Conservation (phyloP, 129 eudicot genomes). For the Smallanthus sonchifolius region DNA sequence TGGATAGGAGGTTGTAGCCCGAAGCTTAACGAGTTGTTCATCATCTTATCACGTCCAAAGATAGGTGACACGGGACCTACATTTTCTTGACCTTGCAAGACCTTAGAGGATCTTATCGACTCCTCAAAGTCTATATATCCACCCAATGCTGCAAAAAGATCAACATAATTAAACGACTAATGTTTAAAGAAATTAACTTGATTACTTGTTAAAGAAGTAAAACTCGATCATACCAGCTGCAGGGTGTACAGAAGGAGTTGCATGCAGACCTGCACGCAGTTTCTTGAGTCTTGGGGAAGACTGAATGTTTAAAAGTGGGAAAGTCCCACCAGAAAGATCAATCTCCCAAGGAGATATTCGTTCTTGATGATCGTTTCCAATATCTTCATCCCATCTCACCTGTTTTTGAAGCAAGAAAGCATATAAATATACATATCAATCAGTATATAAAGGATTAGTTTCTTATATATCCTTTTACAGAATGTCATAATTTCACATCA, state of each 20-base stretch:
- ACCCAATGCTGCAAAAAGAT: conserved; percentile 50
- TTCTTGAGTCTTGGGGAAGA: conserved; percentile 78
- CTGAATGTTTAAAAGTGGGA: conserved; percentile 66
- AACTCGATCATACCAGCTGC: conserved; percentile 34
- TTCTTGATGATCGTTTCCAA: conserved; percentile 58
- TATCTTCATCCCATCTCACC: conserved; percentile 97
- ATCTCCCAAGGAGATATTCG: conserved; percentile 95
- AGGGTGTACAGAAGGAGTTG: conserved; percentile 50
- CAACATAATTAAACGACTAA: neutral
- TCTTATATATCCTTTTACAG: neutral
- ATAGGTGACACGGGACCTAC: conserved; percentile 64
- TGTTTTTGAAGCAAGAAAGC: conserved; percentile 28
- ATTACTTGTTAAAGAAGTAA: neutral
- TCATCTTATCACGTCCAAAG: conserved; percentile 49
- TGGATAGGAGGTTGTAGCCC: conserved; percentile 47
- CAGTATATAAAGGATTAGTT: neutral
- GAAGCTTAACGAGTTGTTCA: conserved; percentile 50
- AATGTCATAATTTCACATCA: neutral
- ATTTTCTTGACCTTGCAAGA: conserved; percentile 99
- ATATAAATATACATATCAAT: neutral
- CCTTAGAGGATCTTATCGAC: conserved; percentile 87
- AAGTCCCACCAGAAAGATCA: conserved; percentile 59
- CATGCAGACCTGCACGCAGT: conserved; percentile 61
- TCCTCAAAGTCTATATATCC: conserved; percentile 87
- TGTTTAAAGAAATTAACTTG: neutral